Percentiles rank a stretch among this genome's conserved stretches.
phyloP scores from a whole-genome alignment of 495 filamentous ascomycete species.

The Xylaria palmicola region DNA sequence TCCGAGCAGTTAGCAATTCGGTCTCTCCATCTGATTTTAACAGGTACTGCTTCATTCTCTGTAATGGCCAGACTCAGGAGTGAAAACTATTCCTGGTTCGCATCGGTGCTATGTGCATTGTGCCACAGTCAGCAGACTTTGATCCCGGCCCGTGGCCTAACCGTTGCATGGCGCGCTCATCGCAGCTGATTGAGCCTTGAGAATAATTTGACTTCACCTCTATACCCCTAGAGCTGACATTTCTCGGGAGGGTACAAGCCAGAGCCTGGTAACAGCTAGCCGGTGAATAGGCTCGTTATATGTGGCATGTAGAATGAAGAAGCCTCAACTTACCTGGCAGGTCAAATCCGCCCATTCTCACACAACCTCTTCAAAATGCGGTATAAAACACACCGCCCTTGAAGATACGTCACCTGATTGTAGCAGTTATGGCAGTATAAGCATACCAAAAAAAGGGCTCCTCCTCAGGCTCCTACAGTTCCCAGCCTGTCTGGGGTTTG shows the following conservation, averaged over 20 bases:
- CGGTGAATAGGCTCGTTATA: background rate
- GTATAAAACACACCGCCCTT: slow-evolving; percentile 51
- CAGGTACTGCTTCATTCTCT: slow-evolving; percentile 53
- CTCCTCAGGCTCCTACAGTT: slow-evolving; percentile 60
- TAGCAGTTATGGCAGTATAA: slow-evolving; percentile 41
- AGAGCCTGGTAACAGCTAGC: background rate
- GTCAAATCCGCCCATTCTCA: no score
- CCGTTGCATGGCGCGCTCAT: slow-evolving; percentile 53
- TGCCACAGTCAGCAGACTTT: slow-evolving; percentile 31
- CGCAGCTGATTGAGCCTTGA: slow-evolving; percentile 51
- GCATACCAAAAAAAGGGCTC: slow-evolving; percentile 56
- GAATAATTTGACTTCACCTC: slow-evolving; percentile 51
- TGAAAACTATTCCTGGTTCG: slow-evolving; percentile 54
- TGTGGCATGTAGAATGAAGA: slow-evolving; percentile 36
- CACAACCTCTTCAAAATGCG: slow-evolving; percentile 55
- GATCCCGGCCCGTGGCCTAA: slow-evolving; percentile 57
- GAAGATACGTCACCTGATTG: slow-evolving; percentile 40
- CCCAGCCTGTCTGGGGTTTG: slow-evolving; percentile 55
- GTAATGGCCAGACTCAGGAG: slow-evolving; percentile 57
- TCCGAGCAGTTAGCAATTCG: slow-evolving; percentile 44
- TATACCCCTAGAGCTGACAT: slow-evolving; percentile 18
- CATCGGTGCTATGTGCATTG: slow-evolving; percentile 53
- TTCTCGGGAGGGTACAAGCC: background rate
- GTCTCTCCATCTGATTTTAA: slow-evolving; percentile 46
- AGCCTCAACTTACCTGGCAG: slow-evolving; percentile 55